Base-by-base conservation (phyloP, 2,329 filamentous ascomycete genomes). In the Escovopsis sp. region DNA sequence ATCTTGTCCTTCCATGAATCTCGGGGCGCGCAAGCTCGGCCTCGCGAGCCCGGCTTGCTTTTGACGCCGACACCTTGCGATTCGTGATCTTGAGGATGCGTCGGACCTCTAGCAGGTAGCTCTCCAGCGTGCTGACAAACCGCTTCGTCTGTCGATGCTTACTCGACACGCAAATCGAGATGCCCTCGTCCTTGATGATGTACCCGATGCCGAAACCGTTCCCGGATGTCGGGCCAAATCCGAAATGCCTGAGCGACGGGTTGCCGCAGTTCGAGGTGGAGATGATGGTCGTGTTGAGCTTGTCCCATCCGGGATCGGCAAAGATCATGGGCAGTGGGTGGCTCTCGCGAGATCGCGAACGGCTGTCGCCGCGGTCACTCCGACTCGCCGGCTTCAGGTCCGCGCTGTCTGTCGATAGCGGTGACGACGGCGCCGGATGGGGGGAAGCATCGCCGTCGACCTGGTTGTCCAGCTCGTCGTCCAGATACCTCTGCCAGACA, bases 211-310 rank as follows among this genome's bases (percentile, higher is more conserved):
- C 91, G 56, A 96, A 96, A 0, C 91, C 91, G 50, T 95, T 87
- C 2, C 80, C 89, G 0, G 85, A 89, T 0, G 89, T 94, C 2
- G 91, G 91, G 0, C 91, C 91, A 58, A 98, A 98, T 4, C 91
- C 91, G 54, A 98, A 98, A 54, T 96, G 89, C 2, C 91, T 80
- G 15, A 98, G 77, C 0, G 82, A 86, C 0, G 91, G 91, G 62
- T 96, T 98, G 45, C 91, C 91, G 62, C 91, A 98, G 68, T 98
- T 98, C n/a, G 88, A 95, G 0, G 91, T 96, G 6, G 85, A 94
- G 34, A 98, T 69, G 49, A 96, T 85, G 8, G 89, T 96, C 48
- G 76, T 93, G 67, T 96, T 96, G 50, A 95, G 75, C 58, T 84
- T 88, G 61, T 96, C 89, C 87, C 88, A 98, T 39, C 89, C 91